Percentiles rank a stretch among this genome's conserved stretches.
phyloP scores from a whole-genome alignment of 1,284 basidiomycete genomes.

The Ceratobasidium sp. region DNA sequence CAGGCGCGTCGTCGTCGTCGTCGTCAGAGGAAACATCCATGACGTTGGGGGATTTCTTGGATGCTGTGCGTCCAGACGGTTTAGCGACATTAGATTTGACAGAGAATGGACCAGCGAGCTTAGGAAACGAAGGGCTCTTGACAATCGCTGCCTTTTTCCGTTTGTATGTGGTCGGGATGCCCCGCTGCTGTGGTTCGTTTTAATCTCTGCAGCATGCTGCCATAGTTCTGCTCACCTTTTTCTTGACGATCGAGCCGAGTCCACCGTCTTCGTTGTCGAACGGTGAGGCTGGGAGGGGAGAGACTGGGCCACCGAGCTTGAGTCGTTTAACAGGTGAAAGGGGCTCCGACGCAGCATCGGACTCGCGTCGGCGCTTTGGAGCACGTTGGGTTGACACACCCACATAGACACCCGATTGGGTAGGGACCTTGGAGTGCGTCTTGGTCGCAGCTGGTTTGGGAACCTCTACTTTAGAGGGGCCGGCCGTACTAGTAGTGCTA shows the following conservation, averaged over 20 bases:
- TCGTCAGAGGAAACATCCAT: not conserved
- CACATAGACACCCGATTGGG: not conserved
- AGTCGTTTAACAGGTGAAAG: slow-evolving; percentile 21
- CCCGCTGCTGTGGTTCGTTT: not conserved
- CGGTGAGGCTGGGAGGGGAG: slow-evolving; percentile 21
- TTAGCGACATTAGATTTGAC: not conserved
- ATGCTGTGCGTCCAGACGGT: not conserved
- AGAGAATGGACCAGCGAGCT: not conserved
- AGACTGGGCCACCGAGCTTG: slow-evolving; percentile 11
- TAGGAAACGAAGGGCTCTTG: slow-evolving; percentile 6
- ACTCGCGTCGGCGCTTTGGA: slow-evolving; percentile 24
- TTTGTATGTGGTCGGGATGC: slow-evolving; percentile 10
- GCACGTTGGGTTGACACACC: not conserved
- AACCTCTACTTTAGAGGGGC: not conserved
- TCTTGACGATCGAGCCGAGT: not conserved
- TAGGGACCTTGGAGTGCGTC: not conserved
- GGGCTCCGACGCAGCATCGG: not conserved
- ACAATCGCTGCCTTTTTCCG: slow-evolving; percentile 1
- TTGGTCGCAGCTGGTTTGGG: not conserved
- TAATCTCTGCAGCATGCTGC: not conserved
- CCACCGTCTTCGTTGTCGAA: slow-evolving; percentile 33
- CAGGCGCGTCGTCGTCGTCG: not conserved
- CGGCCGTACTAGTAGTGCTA: not conserved
- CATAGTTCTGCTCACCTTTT: slow-evolving; percentile 13
- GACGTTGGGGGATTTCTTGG: not conserved